A percentile compares a stretch with the other conserved stretches of the same genome.
Conservation (phyloP, 257 asterid species). For the Ajuga chamaepitys region DNA sequence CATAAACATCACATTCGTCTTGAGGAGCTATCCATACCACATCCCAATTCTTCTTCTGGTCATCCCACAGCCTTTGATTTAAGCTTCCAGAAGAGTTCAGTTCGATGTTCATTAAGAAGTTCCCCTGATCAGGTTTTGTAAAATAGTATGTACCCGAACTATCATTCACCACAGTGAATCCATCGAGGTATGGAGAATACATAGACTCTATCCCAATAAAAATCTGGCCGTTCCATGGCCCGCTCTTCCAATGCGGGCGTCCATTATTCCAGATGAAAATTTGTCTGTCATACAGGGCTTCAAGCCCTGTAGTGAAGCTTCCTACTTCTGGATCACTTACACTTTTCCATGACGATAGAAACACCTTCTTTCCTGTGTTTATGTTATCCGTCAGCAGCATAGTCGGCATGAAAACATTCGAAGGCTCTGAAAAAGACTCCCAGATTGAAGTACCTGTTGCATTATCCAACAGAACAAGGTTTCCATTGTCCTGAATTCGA, state of each 20-base stretch:
- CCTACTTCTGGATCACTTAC: slow-evolving; percentile 27
- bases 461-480: slow-evolving; percentile 23
- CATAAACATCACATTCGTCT: slow-evolving; percentile 35
- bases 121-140: slow-evolving; percentile 16
- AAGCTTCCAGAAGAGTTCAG: slow-evolving; percentile 29
- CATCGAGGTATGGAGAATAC: slow-evolving; percentile 15
- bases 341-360: slow-evolving; percentile 32
- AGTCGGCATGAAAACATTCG: slow-evolving; percentile 26
- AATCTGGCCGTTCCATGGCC: slow-evolving; percentile 37
- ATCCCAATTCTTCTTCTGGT: slow-evolving; percentile 24
- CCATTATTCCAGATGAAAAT: slow-evolving; percentile 34
- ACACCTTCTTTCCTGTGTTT: slow-evolving; percentile 27
- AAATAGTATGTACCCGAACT: slow-evolving; percentile 10
- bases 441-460: slow-evolving; percentile 22
- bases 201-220: slow-evolving; percentile 24
- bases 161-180: slow-evolving; percentile 9
- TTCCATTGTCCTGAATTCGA: slow-evolving; percentile 22
- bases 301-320: slow-evolving; percentile 31
- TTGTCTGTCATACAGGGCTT: slow-evolving; percentile 27
- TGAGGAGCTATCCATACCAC: slow-evolving; percentile 19
- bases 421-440: slow-evolving; percentile 38
- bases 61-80: slow-evolving; percentile 25
- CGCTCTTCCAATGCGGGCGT: slow-evolving; percentile 31
- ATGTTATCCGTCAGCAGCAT: slow-evolving; percentile 27
- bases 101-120: slow-evolving; percentile 4